Evolutionary conservation across 2,329 filamentous ascomycete species (phyloP), one percentile per base, ranked within the genome.

Genomic region (Aotearoamyces nothofagi): DNA sequence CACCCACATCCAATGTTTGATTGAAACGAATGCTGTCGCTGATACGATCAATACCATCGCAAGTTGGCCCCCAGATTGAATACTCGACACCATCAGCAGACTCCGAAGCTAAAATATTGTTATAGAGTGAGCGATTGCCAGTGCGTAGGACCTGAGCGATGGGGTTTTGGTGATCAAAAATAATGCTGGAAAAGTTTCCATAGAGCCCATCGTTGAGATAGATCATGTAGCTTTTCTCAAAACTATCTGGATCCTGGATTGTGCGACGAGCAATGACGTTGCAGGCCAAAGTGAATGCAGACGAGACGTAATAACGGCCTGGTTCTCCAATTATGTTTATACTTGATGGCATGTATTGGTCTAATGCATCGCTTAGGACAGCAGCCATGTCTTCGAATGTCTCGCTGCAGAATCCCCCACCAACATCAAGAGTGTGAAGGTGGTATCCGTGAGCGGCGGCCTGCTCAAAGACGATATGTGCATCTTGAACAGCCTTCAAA

Each of bases 161-260:
- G 1, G 90, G 90, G 46, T 92, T 70, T 64, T 98, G 90, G 56
- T 96, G 90, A 50, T 96, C 90, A 53, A 94, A 98, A 63, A 96
- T 93, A 66, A 96, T 96, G 70, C 84, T 92, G 41, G 83, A 92
- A 51, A 98, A 96, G 61, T 96, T 96, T 47, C 90, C 90, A 49
- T 98, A 98, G 30, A 96, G 78, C 15, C 90, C 90, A 44, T 98
- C 90, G 51, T 98, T 98, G 52, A 96, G 62, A 54, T 98, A 98
- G 26, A 94, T 60, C 90, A 96, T 98, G 65, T 92, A 94, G 41
- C 76, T 81, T 36, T 72, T 74, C 37, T 67, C 63, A 28, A 63
- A 63, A 8, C 67, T 62, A 12, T 60, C 60, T 4, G 79, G 71
- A 47, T 87, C 74, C 38, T 77, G 66, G 33, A 96, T 77, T 22